Evolutionary conservation across 331 rosid genomes (phyloP).

Genomic region (Acacia concinna): DNA sequence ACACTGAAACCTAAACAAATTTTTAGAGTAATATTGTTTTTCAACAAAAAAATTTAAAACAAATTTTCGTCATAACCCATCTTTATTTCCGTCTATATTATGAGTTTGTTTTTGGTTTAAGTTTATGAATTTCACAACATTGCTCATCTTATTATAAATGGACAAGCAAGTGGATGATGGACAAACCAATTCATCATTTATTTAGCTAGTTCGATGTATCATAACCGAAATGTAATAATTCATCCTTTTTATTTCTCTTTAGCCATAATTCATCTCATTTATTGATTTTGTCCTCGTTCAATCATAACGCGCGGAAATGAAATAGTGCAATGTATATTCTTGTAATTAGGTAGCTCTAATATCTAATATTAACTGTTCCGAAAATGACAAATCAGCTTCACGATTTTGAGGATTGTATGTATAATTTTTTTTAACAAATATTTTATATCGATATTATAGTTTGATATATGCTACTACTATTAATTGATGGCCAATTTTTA

Average conservation of each 20-base stretch:
- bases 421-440: neutral
- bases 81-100: too few relatives aligned
- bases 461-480: too few relatives aligned
- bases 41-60: too few relatives aligned
- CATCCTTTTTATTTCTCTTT: neutral
- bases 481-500: neutral
- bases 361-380: neutral
- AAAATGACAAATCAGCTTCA: neutral
- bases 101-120: too few relatives aligned
- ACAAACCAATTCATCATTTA: neutral
- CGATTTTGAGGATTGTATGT: neutral
- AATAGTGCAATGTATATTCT: neutral
- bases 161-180: too few relatives aligned
- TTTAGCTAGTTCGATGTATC: neutral
- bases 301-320: neutral
- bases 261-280: neutral
- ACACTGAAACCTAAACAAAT: too few relatives aligned
- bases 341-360: neutral
- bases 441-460: too few relatives aligned
- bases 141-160: too few relatives aligned
- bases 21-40: too few relatives aligned
- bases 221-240: neutral
- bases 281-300: neutral
- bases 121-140: too few relatives aligned
- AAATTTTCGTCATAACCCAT: too few relatives aligned